Evolutionary conservation across 2,329 filamentous ascomycete genomes (phyloP).

Genomic region (Pseudogymnoascus pannorum): DNA sequence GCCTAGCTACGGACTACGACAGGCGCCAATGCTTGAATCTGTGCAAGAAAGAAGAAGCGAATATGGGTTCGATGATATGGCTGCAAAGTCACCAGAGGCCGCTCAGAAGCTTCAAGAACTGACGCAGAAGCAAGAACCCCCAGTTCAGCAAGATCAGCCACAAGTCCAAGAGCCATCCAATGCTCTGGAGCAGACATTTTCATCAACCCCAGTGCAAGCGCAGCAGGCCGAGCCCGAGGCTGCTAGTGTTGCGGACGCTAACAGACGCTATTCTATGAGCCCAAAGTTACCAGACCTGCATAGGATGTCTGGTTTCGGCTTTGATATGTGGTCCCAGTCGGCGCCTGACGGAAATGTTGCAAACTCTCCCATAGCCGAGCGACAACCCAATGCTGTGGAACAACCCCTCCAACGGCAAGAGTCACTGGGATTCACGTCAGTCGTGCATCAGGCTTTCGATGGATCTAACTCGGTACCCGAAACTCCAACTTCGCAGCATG

Average conservation of each 20-base stretch:
- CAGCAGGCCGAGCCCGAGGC: constrained; percentile 14
- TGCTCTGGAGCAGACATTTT: neutral
- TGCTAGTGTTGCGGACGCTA: constrained; percentile 17
- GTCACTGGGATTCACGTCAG: constrained; percentile 48
- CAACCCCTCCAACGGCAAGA: constrained; percentile 41
- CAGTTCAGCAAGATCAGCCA: neutral
- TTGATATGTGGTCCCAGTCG: constrained; percentile 44
- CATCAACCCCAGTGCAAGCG: constrained; percentile 9
- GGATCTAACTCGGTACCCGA: constrained; percentile 41
- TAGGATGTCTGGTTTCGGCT: constrained; percentile 53
- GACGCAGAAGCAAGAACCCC: constrained; percentile 18
- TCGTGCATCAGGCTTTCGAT: constrained; percentile 60
- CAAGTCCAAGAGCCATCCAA: neutral
- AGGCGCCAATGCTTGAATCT: constrained; percentile 41
- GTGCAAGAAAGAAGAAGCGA: constrained; percentile 54
- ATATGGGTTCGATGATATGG: constrained; percentile 43
- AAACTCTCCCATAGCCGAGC: constrained; percentile 2
- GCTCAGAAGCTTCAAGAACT: neutral
- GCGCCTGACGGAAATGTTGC: constrained; percentile 14
- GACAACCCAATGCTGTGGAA: neutral
- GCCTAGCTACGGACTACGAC: constrained; percentile 28
- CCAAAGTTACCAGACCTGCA: constrained; percentile 51
- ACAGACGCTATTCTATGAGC: constrained; percentile 37
- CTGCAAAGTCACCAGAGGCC: constrained; percentile 20
- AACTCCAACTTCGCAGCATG: constrained; percentile 42